phyloP scores from a whole-genome alignment of 1,139 yeast species.

The Pichia sp. region DNA sequence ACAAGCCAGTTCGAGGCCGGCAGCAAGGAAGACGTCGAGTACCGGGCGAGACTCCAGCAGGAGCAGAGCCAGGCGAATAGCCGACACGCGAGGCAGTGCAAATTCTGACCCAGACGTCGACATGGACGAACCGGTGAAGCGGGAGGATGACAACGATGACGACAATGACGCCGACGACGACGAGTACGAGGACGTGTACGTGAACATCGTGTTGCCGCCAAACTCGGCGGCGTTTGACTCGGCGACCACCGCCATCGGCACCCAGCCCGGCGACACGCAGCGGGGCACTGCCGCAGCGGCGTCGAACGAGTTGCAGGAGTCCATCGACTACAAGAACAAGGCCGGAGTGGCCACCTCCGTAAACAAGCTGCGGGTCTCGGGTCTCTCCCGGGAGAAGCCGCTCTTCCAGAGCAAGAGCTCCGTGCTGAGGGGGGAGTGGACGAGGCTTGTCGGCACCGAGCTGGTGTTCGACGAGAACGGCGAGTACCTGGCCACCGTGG shows the following conservation, averaged over 20 bases:
- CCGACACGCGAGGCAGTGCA: constrained; percentile 21
- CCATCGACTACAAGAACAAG: constrained; percentile 18
- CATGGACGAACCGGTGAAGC: not conserved
- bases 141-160: constrained; percentile 9
- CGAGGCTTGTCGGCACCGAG: constrained; percentile 77
- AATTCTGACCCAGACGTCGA: constrained; percentile 17
- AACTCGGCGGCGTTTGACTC: constrained; percentile 14
- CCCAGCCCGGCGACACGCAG: constrained; percentile 1
- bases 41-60: constrained; percentile 31
- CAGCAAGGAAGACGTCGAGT: constrained; percentile 54
- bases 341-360: constrained; percentile 29
- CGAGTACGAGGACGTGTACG: constrained; percentile 37
- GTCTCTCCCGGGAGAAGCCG: constrained; percentile 49
- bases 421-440: constrained; percentile 76
- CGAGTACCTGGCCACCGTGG: constrained; percentile 38
- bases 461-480: constrained; percentile 59
- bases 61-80: constrained; percentile 17
- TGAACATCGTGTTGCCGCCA: constrained; percentile 41
- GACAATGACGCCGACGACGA: constrained; percentile 21
- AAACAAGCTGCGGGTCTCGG: constrained; percentile 44
- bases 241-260: constrained; percentile 11
- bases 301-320: constrained; percentile 19
- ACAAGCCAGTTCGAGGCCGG: constrained; percentile 53
- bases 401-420: constrained; percentile 50
- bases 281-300: not conserved